Percentiles rank a stretch among this genome's conserved stretches.
Evolutionary conservation across 1,139 yeast species (phyloP).

Genomic region (Eremothecium coryli): DNA sequence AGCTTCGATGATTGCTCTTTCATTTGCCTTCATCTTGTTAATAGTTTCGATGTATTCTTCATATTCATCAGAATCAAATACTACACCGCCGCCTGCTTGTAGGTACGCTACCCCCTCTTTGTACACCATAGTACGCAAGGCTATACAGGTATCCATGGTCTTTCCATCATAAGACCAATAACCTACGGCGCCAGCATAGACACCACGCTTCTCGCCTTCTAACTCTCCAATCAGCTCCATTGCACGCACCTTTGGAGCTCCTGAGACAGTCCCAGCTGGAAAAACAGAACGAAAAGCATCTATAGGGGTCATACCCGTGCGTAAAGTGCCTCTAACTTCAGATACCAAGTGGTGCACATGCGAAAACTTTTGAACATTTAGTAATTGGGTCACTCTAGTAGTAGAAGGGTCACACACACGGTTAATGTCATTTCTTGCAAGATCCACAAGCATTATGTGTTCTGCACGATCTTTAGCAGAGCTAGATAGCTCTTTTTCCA

Average conservation of each 20-base stretch:
- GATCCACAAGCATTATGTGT: slow-evolving; percentile 95
- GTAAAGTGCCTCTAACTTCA: slow-evolving; percentile 83
- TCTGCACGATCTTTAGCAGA: slow-evolving; percentile 92
- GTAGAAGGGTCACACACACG: slow-evolving; percentile 83
- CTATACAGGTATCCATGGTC: slow-evolving; percentile 95
- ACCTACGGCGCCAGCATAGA: slow-evolving; percentile 99
- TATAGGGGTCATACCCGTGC: slow-evolving; percentile 77
- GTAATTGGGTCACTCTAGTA: slow-evolving; percentile 76
- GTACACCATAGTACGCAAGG: slow-evolving; percentile 90
- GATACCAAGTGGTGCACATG: slow-evolving; percentile 96
- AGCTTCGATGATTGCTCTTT: slow-evolving; percentile 80
- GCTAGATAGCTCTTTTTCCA: slow-evolving; percentile 65
- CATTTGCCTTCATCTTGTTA: slow-evolving; percentile 94
- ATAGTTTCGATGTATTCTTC: slow-evolving; percentile 94
- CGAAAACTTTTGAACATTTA: slow-evolving; percentile 88
- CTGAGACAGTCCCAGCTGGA: slow-evolving; percentile 98
- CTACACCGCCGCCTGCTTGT: slow-evolving; percentile 99
- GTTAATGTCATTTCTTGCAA: slow-evolving; percentile 92
- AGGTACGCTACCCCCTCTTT: slow-evolving; percentile 85
- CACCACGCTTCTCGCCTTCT: slow-evolving; percentile 88
- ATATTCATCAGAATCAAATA: slow-evolving; percentile 85
- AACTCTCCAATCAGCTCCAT: slow-evolving; percentile 89
- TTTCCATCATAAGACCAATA: slow-evolving; percentile 92
- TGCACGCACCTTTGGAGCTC: slow-evolving; percentile 95
- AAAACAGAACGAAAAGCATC: slow-evolving; percentile 95